These are phyloP conservation scores for Strigomonas culicis DNA, from an alignment of 208 protist genomes.

Conservation along the genomic window DNA sequence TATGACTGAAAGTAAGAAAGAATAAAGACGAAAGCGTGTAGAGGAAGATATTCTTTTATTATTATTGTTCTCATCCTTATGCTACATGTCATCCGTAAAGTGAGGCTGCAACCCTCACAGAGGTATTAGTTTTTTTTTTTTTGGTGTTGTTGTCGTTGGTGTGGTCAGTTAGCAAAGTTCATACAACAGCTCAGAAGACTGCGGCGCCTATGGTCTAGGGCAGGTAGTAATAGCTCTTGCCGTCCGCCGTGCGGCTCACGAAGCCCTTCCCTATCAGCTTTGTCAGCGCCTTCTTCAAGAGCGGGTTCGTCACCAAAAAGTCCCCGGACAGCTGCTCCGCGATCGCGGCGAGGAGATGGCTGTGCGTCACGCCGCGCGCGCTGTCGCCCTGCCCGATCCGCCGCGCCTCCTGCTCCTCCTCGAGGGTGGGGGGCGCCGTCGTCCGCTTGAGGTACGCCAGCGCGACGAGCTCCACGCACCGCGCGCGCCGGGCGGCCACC, in stretches of 20 bases:
- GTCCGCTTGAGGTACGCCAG: no score
- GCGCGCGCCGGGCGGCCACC: background rate
- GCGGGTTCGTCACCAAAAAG: constrained; percentile 25
- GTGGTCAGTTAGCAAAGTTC: no score
- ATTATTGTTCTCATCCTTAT: background rate
- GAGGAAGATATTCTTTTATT: no score
- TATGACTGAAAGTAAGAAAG: no score
- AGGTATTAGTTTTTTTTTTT: no score
- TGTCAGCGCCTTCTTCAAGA: constrained; percentile 49
- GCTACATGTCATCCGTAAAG: no score
- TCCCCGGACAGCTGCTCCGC: constrained; percentile 17
- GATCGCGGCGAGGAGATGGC: constrained; percentile 30
- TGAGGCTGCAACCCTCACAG: no score
- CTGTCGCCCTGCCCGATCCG: background rate
- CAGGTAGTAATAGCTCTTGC: constrained; percentile 41
- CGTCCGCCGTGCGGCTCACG: constrained; percentile 30
- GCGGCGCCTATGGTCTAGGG: no score
- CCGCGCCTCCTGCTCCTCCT: background rate
- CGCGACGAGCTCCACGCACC: background rate
- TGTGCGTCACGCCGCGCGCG: constrained; percentile 24
- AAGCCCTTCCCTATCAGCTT: constrained; percentile 65
- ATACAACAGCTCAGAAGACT: no score
- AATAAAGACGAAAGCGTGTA: no score
- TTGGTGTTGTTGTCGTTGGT: no score
- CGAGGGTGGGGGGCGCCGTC: no score